Evolutionary conservation across 768 basidiomycete genomes (phyloP).

Genomic region (Lactarius hatsudake): DNA sequence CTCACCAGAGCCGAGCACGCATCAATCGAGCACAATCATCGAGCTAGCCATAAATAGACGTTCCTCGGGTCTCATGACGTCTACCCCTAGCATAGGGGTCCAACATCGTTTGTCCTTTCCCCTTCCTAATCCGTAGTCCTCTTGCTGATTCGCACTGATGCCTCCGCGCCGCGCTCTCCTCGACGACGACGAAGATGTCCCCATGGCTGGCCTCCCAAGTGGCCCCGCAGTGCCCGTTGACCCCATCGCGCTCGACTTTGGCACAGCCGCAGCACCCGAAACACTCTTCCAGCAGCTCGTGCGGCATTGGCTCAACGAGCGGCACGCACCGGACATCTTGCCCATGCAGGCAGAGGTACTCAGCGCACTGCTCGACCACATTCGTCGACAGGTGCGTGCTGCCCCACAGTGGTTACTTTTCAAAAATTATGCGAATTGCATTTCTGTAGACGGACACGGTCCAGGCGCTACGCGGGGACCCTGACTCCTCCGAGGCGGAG

Average conservation of each 20-base stretch:
- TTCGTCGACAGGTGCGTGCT: conserved; percentile 73
- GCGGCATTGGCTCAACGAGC: conserved; percentile 84
- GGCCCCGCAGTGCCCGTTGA: not conserved
- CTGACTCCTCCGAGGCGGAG: conserved; percentile 85
- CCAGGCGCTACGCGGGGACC: conserved; percentile 72
- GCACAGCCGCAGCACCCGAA: conserved; percentile 36
- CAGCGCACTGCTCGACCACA: conserved; percentile 64
- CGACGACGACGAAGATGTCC: conserved; percentile 25
- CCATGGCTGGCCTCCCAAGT: conserved; percentile 16
- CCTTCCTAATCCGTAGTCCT: not conserved
- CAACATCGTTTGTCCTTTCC: not conserved
- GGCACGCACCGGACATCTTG: conserved; percentile 77
- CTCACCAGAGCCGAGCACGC: not conserved
- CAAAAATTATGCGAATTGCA: too few species aligned
- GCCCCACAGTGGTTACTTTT: not conserved
- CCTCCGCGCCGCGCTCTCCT: conserved; percentile 25
- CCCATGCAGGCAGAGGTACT: conserved; percentile 70
- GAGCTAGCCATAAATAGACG: not conserved
- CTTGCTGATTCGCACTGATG: conserved; percentile 2
- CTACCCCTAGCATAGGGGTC: not conserved
- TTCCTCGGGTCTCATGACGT: not conserved
- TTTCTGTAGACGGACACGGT: conserved; percentile 67
- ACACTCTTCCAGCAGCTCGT: conserved; percentile 68
- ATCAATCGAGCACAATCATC: not conserved
- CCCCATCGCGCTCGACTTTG: conserved; percentile 21